These are phyloP conservation scores for Verticillium albo-atrum DNA, from an alignment of 2,329 filamentous ascomycete species.

Conservation along the genomic window DNA sequence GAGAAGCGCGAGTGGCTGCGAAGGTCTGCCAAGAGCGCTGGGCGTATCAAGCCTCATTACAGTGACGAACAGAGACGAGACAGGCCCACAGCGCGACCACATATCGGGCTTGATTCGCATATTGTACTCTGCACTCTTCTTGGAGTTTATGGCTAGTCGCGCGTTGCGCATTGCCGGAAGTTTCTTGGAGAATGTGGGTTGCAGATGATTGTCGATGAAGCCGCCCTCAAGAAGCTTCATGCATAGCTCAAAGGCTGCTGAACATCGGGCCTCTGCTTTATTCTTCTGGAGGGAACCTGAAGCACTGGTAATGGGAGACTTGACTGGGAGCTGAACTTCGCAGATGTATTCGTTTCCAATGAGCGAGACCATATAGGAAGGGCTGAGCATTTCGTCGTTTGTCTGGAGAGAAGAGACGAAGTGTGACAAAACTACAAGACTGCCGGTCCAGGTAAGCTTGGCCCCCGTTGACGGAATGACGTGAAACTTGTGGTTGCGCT, in stretches of 20 bases:
- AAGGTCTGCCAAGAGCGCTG: conserved; percentile 50
- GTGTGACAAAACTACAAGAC: conserved; percentile 64
- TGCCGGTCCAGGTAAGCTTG: conserved; percentile 72
- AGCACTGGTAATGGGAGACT: conserved; percentile 64
- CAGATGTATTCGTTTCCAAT: conserved; percentile 61
- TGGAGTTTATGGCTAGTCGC: conserved; percentile 72
- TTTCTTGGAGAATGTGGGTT: conserved; percentile 66
- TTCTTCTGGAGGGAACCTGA: conserved; percentile 59
- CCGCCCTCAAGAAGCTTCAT: conserved; percentile 60
- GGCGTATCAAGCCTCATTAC: conserved; percentile 55
- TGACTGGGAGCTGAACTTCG: conserved; percentile 73
- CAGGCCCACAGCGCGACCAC: conserved; percentile 52
- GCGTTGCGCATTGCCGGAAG: conserved; percentile 86
- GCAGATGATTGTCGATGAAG: conserved; percentile 68
- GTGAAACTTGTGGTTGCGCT: conserved; percentile 45
- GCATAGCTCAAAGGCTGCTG: conserved; percentile 83
- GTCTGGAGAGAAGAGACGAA: conserved; percentile 65
- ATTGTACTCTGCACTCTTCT: conserved; percentile 67
- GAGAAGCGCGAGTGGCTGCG: conserved; percentile 64
- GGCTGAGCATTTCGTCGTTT: conserved; percentile 25
- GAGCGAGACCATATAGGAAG: conserved; percentile 59
- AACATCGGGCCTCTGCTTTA: conserved; percentile 79
- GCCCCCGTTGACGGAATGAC: conserved; percentile 65
- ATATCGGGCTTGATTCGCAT: conserved; percentile 76
- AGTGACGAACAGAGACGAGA: conserved; percentile 55